Conservation (phyloP, 176 grass and related monocot species). For the Musa troglodytarum region DNA sequence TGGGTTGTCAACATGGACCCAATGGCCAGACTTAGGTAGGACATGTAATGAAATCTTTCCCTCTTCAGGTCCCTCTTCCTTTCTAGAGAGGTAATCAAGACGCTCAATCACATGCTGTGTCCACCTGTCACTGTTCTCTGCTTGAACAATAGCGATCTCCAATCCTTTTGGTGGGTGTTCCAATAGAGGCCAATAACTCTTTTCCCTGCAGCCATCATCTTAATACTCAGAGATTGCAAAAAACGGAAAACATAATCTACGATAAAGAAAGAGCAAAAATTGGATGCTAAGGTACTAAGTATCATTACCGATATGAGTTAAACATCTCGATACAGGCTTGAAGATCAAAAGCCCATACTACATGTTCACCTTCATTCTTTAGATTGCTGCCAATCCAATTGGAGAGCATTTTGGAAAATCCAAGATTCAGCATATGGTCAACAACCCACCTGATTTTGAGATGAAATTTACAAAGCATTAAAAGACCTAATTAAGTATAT, state of each 20-base stretch:
- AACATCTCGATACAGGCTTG: constrained; percentile 85
- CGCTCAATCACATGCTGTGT: constrained; percentile 46
- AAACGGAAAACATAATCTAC: neutral
- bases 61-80: constrained; percentile 27
- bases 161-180: constrained; percentile 67
- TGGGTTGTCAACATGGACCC: constrained; percentile 95
- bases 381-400: constrained; percentile 94
- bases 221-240: neutral
- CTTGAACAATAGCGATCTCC: constrained; percentile 74
- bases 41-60: constrained; percentile 60
- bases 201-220: constrained; percentile 37
- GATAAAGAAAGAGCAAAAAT: neutral
- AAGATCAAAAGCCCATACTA: constrained; percentile 86
- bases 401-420: constrained; percentile 84
- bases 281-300: neutral
- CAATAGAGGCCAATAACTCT: constrained; percentile 59
- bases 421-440: constrained; percentile 71
- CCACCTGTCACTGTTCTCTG: constrained; percentile 89
- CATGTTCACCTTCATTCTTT: constrained; percentile 53
- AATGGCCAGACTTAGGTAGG: constrained; percentile 81
- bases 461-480: neutral
- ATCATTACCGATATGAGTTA: constrained; percentile 64
- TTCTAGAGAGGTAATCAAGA: constrained; percentile 50
- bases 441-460: constrained; percentile 65
- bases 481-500: neutral